These are phyloP conservation scores for Fistulinella staudtii DNA, from an alignment of 1,284 basidiomycete genomes.

Conservation along the genomic window DNA sequence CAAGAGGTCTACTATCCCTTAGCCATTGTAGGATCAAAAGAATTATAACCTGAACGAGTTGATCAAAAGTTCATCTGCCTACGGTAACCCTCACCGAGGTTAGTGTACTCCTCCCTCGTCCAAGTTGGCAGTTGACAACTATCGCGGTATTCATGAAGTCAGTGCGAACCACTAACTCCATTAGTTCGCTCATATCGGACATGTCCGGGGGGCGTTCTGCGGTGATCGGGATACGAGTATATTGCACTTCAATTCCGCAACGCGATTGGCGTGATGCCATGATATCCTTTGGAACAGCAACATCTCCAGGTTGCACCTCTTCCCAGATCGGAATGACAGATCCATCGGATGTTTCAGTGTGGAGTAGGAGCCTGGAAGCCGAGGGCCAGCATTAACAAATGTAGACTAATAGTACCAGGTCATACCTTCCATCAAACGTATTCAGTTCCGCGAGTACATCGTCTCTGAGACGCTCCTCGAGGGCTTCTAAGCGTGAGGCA, in stretches of 20 bases:
- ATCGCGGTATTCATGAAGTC: slow-evolving; percentile 75
- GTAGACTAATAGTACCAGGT: no score
- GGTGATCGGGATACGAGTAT: slow-evolving; percentile 89
- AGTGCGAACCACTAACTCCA: slow-evolving; percentile 79
- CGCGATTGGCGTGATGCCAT: slow-evolving; percentile 64
- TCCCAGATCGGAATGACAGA: slow-evolving; percentile 96
- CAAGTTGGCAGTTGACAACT: slow-evolving; percentile 95
- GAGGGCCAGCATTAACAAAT: no score
- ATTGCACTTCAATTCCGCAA: slow-evolving; percentile 61
- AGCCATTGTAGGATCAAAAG: slow-evolving; percentile 89
- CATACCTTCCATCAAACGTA: slow-evolving; percentile 77
- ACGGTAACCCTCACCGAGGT: slow-evolving; percentile 60
- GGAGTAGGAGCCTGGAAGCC: slow-evolving; percentile 64
- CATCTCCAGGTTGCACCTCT: slow-evolving; percentile 73
- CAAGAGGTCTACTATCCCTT: slow-evolving; percentile 39
- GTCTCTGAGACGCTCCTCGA: slow-evolving; percentile 89
- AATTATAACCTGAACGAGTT: slow-evolving; percentile 62
- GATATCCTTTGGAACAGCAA: slow-evolving; percentile 86
- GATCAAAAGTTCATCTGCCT: slow-evolving; percentile 1
- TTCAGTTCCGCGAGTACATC: slow-evolving; percentile 86
- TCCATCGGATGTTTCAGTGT: slow-evolving; percentile 87
- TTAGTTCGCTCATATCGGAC: slow-evolving; percentile 68
- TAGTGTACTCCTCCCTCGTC: slow-evolving; percentile 89
- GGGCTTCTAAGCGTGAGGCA: slow-evolving; percentile 76
- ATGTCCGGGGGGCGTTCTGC: slow-evolving; percentile 73